Conservation (phyloP, 768 basidiomycete genomes). For the Termitomyces heimii region DNA sequence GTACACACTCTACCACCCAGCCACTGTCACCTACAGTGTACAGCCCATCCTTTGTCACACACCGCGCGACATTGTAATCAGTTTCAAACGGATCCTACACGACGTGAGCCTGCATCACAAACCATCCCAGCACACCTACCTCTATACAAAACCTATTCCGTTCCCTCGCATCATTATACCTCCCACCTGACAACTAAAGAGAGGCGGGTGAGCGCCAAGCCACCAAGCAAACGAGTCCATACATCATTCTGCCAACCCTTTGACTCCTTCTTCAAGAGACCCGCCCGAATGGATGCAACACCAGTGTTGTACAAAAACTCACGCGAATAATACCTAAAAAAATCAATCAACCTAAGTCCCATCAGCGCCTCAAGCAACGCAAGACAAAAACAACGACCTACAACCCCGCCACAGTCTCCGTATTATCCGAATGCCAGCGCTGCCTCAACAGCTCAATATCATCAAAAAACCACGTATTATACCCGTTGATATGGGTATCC, state of each 20-base stretch:
- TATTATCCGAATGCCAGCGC: conserved; percentile 92
- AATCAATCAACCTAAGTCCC: conserved; percentile 78
- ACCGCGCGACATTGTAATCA: conserved; percentile 95
- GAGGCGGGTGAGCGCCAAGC: conserved; percentile 2
- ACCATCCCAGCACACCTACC: conserved; percentile 36
- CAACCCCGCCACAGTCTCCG: conserved; percentile 91
- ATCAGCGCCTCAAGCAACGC: neutral
- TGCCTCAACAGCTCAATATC: conserved; percentile 89
- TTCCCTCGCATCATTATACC: conserved; percentile 73
- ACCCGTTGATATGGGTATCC: conserved; percentile 72
- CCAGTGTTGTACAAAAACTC: conserved; percentile 90
- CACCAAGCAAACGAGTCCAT: conserved; percentile 20
- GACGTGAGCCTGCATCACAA: no score
- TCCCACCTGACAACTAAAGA: conserved; percentile 39
- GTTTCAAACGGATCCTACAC: conserved; percentile 92
- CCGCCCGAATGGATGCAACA: conserved; percentile 87
- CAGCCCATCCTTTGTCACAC: conserved; percentile 93
- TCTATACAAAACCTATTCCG: conserved; percentile 95
- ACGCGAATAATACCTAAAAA: conserved; percentile 94
- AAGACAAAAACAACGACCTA: conserved; percentile 30
- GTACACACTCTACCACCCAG: conserved; percentile 3
- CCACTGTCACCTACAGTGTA: conserved; percentile 87
- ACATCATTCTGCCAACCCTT: conserved; percentile 97
- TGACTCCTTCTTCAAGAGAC: conserved; percentile 80
- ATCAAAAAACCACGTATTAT: conserved; percentile 97